Conservation (phyloP, 371 early-diverging fungal species). For the Mortierella sp. region DNA sequence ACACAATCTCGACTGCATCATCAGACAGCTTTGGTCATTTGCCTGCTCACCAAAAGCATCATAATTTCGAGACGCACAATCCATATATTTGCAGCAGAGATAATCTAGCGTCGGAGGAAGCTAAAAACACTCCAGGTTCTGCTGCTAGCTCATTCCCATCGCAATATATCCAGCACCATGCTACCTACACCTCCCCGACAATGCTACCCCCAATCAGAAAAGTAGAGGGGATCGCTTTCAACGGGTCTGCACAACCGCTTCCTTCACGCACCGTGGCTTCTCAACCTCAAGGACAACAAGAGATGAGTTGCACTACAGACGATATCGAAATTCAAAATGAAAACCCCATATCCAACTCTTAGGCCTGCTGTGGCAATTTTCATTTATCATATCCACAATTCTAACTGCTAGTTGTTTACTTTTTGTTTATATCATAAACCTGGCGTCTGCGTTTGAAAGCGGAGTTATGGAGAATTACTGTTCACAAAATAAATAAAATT, state of each 20-base stretch:
- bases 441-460: too few species aligned
- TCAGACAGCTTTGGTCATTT: conserved; percentile 23
- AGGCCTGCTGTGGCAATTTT: background rate
- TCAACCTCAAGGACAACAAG: background rate
- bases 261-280: conserved; percentile 12
- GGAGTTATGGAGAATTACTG: too few species aligned
- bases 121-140: background rate
- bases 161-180: background rate
- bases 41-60: conserved; percentile 25
- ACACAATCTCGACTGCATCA: conserved; percentile 20
- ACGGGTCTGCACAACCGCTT: background rate
- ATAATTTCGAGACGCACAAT: conserved; percentile 29
- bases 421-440: too few species aligned
- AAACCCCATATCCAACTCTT: background rate
- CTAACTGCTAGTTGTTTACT: too few species aligned
- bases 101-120: background rate
- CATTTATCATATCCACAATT: too few species aligned
- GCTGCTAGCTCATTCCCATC: background rate
- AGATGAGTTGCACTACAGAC: background rate
- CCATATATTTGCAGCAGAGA: conserved; percentile 5
- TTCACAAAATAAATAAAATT: too few species aligned
- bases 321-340: background rate
- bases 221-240: conserved; percentile 12
- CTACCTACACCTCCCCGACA: background rate
- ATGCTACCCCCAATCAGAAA: background rate